A percentile compares a stretch with the other conserved stretches of the same genome.
Evolutionary conservation across 768 basidiomycete species (phyloP).

Genomic region (Macrolepiota albuminosa): DNA sequence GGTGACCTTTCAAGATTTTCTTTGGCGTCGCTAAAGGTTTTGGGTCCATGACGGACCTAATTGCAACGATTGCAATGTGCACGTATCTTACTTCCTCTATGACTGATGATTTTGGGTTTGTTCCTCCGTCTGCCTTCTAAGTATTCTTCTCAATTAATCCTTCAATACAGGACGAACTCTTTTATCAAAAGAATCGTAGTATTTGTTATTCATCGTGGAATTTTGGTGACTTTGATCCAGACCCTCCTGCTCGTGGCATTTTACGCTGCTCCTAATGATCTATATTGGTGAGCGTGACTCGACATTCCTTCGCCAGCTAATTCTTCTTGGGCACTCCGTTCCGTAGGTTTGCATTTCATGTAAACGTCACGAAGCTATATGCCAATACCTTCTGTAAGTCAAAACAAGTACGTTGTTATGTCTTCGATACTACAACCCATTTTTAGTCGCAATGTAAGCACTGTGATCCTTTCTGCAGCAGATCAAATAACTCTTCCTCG

Average conservation of each 20-base stretch:
- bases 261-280: slow-evolving; percentile 28
- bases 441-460: slow-evolving; percentile 34
- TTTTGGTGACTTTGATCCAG: slow-evolving; percentile 40
- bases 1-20: slow-evolving; percentile 25
- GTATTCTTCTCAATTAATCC: background rate
- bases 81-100: slow-evolving; percentile 29
- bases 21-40: slow-evolving; percentile 42
- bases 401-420: slow-evolving; percentile 12
- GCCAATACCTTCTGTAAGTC: slow-evolving; percentile 46
- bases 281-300: slow-evolving; percentile 30
- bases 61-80: slow-evolving; percentile 42
- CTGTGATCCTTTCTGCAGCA: background rate
- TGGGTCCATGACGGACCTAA: slow-evolving; percentile 35
- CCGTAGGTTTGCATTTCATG: slow-evolving; percentile 40
- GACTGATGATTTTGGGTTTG: slow-evolving; percentile 32
- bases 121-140: background rate
- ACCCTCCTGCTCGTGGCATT: slow-evolving; percentile 35
- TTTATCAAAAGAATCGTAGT: slow-evolving; percentile 32
- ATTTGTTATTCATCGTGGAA: slow-evolving; percentile 37
- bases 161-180: slow-evolving; percentile 28
- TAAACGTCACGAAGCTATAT: slow-evolving; percentile 44
- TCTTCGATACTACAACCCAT: background rate
- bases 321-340: background rate
- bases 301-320: background rate
- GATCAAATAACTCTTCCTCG: background rate